These are phyloP conservation scores for Penicillium decumbens DNA, from an alignment of 2,329 filamentous ascomycete genomes.

Conservation along the genomic window DNA sequence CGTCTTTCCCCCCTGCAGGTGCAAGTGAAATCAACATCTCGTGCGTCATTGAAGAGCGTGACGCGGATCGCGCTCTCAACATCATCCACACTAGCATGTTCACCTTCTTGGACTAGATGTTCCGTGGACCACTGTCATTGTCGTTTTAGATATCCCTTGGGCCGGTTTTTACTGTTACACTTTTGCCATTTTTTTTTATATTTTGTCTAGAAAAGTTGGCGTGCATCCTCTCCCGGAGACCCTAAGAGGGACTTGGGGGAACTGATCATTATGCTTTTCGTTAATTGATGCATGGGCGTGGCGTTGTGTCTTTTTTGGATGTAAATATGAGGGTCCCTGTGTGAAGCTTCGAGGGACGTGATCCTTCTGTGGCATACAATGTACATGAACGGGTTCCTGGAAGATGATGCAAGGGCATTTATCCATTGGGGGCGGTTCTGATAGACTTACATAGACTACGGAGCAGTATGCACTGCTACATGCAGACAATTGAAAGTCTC, in stretches of 20 bases:
- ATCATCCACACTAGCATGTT: constrained; percentile 96
- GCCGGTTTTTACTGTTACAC: constrained; percentile 5
- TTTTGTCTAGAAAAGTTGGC: constrained; percentile 19
- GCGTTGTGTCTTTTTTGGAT: constrained; percentile 13
- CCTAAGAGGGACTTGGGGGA: neutral
- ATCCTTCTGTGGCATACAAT: constrained; percentile 6
- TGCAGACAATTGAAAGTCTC: neutral
- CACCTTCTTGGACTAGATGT: constrained; percentile 73
- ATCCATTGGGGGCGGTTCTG: neutral
- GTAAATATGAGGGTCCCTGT: constrained; percentile 4
- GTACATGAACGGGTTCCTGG: constrained; percentile 1
- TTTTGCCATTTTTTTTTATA: neutral
- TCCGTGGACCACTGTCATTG: constrained; percentile 12
- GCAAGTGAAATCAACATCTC: constrained; percentile 99
- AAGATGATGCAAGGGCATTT: neutral
- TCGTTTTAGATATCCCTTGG: constrained; percentile 26
- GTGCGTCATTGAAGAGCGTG: constrained; percentile 87
- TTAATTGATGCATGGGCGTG: constrained; percentile 20
- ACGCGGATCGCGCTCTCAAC: constrained; percentile 90
- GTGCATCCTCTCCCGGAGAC: constrained; percentile 7
- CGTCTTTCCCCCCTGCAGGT: constrained; percentile 50
- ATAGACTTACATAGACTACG: neutral
- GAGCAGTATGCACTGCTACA: neutral
- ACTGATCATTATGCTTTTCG: constrained; percentile 9
- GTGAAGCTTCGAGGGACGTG: neutral